phyloP scores from a whole-genome alignment of 2,329 filamentous ascomycete genomes.

The Botryotinia calthae region DNA sequence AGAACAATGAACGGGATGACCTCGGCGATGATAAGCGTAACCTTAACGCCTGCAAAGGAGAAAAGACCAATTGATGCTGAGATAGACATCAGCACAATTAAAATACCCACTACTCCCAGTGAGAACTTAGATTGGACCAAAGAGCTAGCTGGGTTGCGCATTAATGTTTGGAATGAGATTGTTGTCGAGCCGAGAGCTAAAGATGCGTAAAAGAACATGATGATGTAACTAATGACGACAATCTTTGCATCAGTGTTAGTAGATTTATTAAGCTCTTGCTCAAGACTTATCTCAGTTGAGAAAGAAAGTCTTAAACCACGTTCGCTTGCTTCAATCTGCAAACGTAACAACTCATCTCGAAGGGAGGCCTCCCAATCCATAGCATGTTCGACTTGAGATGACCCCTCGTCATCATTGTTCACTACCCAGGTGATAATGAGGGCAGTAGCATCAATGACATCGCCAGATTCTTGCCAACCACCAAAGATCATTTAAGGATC shows the following conservation, averaged over 20 bases:
- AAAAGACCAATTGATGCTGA: conserved; percentile 93
- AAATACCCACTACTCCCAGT: conserved; percentile 86
- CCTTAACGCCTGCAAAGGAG: conserved; percentile 86
- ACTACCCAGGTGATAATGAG: conserved; percentile 94
- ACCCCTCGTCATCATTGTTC: conserved; percentile 76
- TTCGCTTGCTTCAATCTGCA: conserved; percentile 74
- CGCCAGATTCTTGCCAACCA: conserved; percentile 64
- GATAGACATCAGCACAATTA: conserved; percentile 97
- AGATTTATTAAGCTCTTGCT: conserved; percentile 95
- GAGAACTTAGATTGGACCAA: conserved; percentile 97
- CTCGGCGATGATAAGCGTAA: conserved; percentile 95
- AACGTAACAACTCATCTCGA: conserved; percentile 68
- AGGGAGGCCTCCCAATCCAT: conserved; percentile 88
- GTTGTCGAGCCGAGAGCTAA: conserved; percentile 87
- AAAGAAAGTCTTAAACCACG: conserved; percentile 87
- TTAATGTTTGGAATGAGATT: conserved; percentile 70
- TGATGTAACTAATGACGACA: conserved; percentile 90
- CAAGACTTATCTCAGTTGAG: conserved; percentile 90
- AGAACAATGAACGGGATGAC: conserved; percentile 97
- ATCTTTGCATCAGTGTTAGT: conserved; percentile 99
- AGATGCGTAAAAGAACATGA: conserved; percentile 98
- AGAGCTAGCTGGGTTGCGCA: conserved; percentile 78
- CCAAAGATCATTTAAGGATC: conserved; percentile 84
- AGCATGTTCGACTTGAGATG: conserved; percentile 65
- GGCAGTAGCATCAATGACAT: conserved; percentile 71